Percentiles rank a stretch among this genome's conserved stretches.
Conservation (phyloP, 129 eudicot genomes). For the Kitagawia praeruptora region DNA sequence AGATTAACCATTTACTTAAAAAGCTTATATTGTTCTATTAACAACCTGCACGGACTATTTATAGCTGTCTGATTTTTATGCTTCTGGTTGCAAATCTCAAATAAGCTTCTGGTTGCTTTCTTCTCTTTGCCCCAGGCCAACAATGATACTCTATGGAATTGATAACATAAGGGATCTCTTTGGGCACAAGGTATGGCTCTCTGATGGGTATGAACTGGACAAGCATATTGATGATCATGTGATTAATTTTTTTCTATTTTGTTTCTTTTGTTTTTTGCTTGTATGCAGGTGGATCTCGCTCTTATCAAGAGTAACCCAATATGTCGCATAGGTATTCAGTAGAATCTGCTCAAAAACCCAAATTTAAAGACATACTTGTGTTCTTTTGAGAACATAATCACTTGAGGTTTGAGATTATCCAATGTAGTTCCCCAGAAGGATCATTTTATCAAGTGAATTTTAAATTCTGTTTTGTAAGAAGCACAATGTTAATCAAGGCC, state of each 20-base stretch:
- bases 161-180: constrained; percentile 95
- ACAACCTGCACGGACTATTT: neutral
- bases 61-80: neutral
- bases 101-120: neutral
- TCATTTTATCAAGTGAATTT: neutral
- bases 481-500: neutral
- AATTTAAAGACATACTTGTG: neutral
- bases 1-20: neutral
- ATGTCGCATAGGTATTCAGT: constrained; percentile 10
- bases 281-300: constrained; percentile 69
- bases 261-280: neutral
- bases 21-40: neutral
- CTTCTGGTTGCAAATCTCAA: neutral
- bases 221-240: neutral
- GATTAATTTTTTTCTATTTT: constrained; percentile 5
- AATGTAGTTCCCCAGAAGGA: neutral
- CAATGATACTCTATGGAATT: constrained; percentile 85
- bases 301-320: constrained; percentile 73
- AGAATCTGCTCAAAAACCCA: neutral
- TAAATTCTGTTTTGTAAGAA: neutral
- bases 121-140: neutral
- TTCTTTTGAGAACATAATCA: neutral
- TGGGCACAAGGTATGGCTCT: constrained; percentile 71
- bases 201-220: neutral
- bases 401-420: neutral